Evolutionary conservation across 2,329 filamentous ascomycete species (phyloP), one percentile per base, ranked within the genome.

Genomic region (Thelonectria rubi): DNA sequence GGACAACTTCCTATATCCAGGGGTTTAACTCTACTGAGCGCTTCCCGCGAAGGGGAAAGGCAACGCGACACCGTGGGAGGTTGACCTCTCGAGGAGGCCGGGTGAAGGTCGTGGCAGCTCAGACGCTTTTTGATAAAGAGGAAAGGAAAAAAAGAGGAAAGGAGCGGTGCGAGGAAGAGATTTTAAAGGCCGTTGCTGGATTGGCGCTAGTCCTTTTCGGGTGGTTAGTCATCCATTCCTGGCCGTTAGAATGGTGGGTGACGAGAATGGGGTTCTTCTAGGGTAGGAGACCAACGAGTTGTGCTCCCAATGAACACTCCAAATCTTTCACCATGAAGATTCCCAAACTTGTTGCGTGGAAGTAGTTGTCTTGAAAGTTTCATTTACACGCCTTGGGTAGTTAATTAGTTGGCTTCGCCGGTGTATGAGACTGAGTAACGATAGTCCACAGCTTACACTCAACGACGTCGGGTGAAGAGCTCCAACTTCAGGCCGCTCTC

Each of bases 91-190:
- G 14, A 48, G 53, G 48, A 65, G 55, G 49, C 67, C 80, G 78
- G 80, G 80, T 86, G 84, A 83, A 78, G 84, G 85, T 87, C 85
- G 85, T 87, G 85, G 85, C 85, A 79, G 79, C 83, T 86, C 83
- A 86, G 79, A 75, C 80, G 81, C 84, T 87, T 87, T 87, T 87
- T 87, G 84, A 87, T 87, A 81, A 79, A 78, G 76, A 79, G 81
- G 78, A 77, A 75, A 74, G 63, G 68, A 78, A 77, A 74, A 75
- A 74, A 76, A 76, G 77, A 74, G 65, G 70, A 71, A 75, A 77
- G 76, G 64, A 46, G 63, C 62, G 24, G 55, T 54, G 39, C 48
- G 15, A 20, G 40, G 12, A 62, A 45, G 56, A 52, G 49, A 52
- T 71, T 58, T 73, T 72, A 75, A 71, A 71, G 65, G 52, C 12